Conservation (phyloP, 306 rosid species). For the Sindora glabra region DNA sequence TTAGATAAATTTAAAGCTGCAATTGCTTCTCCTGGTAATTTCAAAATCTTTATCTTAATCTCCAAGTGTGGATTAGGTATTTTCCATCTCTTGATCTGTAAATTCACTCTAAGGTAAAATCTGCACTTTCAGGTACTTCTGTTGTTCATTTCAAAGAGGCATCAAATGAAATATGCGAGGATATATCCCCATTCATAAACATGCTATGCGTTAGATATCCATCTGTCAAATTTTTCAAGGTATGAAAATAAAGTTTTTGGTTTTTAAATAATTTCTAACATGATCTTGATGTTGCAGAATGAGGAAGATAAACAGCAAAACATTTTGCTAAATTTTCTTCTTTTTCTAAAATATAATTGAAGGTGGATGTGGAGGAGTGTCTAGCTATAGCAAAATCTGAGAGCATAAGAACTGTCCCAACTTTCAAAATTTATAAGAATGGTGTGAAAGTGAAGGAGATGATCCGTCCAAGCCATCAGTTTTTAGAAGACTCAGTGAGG, state of each 20-base stretch:
- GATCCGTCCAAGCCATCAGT: constrained; percentile 58
- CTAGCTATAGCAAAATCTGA: constrained; percentile 57
- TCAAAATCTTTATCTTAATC: background rate
- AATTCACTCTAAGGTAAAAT: constrained; percentile 2
- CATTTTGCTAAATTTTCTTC: no score
- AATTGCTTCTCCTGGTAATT: constrained; percentile 56
- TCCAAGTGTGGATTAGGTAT: no score
- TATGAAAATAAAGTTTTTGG: constrained; percentile 19
- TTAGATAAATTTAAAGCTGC: constrained; percentile 63
- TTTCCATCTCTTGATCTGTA: constrained; percentile 2
- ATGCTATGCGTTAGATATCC: constrained; percentile 78
- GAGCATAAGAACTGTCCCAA: constrained; percentile 56
- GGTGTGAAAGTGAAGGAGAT: constrained; percentile 78
- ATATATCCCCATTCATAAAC: constrained; percentile 73
- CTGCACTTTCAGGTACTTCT: constrained; percentile 52
- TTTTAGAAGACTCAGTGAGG: constrained; percentile 69
- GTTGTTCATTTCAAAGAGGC: constrained; percentile 72
- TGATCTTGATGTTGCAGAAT: no score
- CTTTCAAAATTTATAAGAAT: constrained; percentile 75
- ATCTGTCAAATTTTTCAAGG: constrained; percentile 63
- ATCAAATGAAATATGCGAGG: constrained; percentile 59
- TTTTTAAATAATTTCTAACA: no score
- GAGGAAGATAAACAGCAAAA: no score
- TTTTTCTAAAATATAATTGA: constrained; percentile 1
- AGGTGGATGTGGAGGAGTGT: constrained; percentile 83